Evolutionary conservation across 2,329 filamentous ascomycete genomes (phyloP).

Genomic region (Botrytis galanthina): DNA sequence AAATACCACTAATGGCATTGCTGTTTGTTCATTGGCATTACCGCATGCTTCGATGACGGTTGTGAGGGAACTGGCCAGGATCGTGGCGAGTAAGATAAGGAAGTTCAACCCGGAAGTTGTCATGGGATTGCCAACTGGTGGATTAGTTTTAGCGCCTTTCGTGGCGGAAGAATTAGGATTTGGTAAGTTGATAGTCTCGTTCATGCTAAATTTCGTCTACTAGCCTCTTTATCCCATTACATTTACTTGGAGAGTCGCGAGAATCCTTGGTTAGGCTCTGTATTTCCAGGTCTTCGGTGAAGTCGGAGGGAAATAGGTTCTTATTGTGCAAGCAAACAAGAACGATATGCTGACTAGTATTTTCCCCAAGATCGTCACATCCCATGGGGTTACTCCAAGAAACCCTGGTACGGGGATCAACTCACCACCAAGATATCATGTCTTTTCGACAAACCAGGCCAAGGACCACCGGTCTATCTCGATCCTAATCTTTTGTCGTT

Average conservation of each 20-base stretch:
- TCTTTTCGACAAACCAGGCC: background rate
- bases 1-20: background rate
- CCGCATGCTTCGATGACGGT: conserved; percentile 10
- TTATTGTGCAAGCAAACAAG: background rate
- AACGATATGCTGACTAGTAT: background rate
- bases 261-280: background rate
- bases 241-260: background rate
- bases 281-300: background rate
- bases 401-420: conserved; percentile 1
- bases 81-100: background rate
- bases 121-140: conserved; percentile 6
- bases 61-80: background rate
- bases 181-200: background rate
- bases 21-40: conserved; percentile 5
- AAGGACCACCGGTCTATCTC: background rate
- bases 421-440: background rate
- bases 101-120: background rate
- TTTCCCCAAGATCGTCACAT: background rate
- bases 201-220: background rate
- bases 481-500: conserved; percentile 10
- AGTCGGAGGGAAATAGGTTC: background rate
- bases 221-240: background rate
- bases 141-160: conserved; percentile 11
- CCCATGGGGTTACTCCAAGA: background rate
- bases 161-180: conserved; percentile 9